phyloP scores from a whole-genome alignment of 2,329 filamentous ascomycete species.

The Clarireedia homoeocarpa region DNA sequence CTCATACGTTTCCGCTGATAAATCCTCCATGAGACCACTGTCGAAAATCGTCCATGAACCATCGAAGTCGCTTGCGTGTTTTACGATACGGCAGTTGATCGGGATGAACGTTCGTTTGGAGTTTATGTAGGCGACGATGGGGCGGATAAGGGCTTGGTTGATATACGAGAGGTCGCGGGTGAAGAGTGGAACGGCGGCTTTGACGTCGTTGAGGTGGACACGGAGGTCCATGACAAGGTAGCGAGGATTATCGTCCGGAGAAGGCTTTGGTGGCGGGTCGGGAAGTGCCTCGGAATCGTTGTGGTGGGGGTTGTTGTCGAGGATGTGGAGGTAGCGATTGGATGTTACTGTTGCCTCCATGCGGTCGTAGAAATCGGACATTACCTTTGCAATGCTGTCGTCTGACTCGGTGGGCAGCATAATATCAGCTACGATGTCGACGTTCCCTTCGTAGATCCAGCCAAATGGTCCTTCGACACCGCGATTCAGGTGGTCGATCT shows the following conservation, averaged over 20 bases:
- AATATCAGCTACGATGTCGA: conserved; percentile 92
- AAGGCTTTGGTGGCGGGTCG: conserved; percentile 21
- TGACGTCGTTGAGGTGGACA: conserved; percentile 92
- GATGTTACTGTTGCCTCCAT: conserved; percentile 86
- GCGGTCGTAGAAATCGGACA: conserved; percentile 95
- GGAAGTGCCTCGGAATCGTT: conserved; percentile 25
- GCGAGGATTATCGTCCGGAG: conserved; percentile 52
- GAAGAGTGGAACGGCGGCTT: conserved; percentile 87
- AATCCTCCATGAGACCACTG: conserved; percentile 86
- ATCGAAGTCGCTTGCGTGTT: conserved; percentile 81
- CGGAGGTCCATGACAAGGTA: conserved; percentile 90
- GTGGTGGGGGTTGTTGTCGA: conserved; percentile 40
- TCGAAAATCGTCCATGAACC: conserved; percentile 94
- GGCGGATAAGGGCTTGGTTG: conserved; percentile 88
- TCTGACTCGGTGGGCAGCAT: conserved; percentile 87
- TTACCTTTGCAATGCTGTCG: conserved; percentile 84
- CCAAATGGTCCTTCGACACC: conserved; percentile 90
- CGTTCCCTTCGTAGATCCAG: conserved; percentile 96
- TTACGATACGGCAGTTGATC: conserved; percentile 89
- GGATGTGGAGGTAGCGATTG: conserved; percentile 56
- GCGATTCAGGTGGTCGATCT: conserved; percentile 91
- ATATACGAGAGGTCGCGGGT: conserved; percentile 88
- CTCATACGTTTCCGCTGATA: conserved; percentile 88
- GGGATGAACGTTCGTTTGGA: conserved; percentile 91
- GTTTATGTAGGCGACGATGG: conserved; percentile 98